These are phyloP conservation scores for Astrothelium subdiscretum DNA, from an alignment of 495 filamentous ascomycete species.

Conservation along the genomic window DNA sequence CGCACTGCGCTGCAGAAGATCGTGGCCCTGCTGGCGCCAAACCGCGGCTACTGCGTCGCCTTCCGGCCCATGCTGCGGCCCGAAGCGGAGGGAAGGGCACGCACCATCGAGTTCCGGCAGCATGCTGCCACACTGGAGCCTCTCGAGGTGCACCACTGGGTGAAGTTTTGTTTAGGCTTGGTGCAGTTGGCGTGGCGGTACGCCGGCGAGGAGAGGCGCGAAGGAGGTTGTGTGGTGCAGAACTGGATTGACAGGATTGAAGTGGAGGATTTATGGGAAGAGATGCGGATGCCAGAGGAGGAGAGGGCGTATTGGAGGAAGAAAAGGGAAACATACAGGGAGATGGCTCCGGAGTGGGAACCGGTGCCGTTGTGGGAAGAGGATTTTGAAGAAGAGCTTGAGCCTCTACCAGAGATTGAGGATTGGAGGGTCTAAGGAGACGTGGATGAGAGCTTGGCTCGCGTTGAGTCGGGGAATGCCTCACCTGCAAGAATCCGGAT, in stretches of 20 bases:
- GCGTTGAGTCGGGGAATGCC: too few species aligned
- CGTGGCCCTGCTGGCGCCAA: background rate
- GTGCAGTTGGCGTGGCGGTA: constrained; percentile 3
- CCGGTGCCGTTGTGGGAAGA: background rate
- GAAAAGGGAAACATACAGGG: background rate
- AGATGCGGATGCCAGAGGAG: constrained; percentile 8
- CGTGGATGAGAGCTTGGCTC: background rate
- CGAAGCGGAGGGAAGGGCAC: background rate
- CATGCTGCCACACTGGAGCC: background rate
- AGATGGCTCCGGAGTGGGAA: background rate
- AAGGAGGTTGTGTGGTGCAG: background rate
- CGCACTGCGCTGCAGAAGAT: background rate
- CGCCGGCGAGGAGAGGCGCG: background rate
- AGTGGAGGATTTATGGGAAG: constrained; percentile 8
- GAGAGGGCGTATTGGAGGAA: constrained; percentile 3
- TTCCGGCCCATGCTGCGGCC: background rate
- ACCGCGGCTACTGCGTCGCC: background rate
- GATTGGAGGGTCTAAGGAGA: background rate
- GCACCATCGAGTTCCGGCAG: background rate
- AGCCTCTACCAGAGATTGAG: background rate
- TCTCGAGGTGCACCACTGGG: background rate
- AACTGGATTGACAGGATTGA: constrained; percentile 7
- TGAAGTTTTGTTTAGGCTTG: background rate
- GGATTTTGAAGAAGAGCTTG: background rate
- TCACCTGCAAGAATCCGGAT: too few species aligned